Evolutionary conservation across 2,329 filamentous ascomycete species (phyloP).

Genomic region (Ophiostoma novo-ulmi): DNA sequence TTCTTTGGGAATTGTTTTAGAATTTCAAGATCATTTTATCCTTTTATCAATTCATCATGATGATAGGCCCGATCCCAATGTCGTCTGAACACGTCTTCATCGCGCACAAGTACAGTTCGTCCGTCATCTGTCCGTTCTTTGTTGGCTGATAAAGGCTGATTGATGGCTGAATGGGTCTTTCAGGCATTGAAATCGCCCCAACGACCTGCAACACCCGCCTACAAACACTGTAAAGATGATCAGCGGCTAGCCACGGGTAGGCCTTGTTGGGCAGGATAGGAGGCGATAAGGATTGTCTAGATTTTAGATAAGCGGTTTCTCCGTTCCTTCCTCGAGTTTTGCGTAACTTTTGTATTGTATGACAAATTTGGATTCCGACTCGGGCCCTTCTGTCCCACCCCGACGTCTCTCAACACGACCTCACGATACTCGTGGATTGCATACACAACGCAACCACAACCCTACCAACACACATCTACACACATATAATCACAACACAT

Average conservation of each 20-base stretch:
- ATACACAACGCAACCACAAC: background rate
- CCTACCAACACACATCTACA: background rate
- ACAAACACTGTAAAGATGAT: background rate
- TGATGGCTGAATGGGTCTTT: background rate
- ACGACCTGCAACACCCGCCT: background rate
- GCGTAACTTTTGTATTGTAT: constrained; percentile 1
- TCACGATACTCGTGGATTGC: background rate
- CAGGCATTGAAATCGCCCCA: background rate
- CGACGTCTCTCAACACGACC: background rate
- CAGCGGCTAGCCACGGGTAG: background rate
- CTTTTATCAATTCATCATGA: background rate
- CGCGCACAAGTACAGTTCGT: background rate
- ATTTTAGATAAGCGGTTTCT: background rate
- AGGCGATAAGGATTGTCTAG: constrained; percentile 13
- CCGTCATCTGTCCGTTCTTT: background rate
- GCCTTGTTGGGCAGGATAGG: background rate
- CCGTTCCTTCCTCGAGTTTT: constrained; percentile 10
- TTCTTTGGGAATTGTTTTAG: background rate
- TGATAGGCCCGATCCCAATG: background rate
- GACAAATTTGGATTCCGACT: constrained; percentile 14
- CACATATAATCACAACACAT: background rate
- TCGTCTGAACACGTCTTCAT: background rate
- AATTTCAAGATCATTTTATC: background rate
- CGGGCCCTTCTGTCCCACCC: constrained; percentile 16
- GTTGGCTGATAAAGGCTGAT: background rate